These are phyloP conservation scores for Calycina marina DNA, from an alignment of 2,329 filamentous ascomycete genomes.

Conservation along the genomic window DNA sequence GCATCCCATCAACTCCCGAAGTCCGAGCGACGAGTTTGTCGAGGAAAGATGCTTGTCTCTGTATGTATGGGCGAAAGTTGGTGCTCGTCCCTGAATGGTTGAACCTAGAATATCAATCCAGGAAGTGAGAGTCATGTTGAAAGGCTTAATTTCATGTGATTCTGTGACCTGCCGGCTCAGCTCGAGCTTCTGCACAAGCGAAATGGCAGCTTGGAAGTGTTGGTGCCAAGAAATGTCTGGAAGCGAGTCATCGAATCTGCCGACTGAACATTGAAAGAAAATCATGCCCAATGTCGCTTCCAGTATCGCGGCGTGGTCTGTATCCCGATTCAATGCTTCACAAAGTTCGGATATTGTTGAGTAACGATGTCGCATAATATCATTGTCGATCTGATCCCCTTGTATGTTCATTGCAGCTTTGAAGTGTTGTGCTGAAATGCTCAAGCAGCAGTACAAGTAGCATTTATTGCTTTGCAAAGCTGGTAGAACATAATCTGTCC, in stretches of 20 bases:
- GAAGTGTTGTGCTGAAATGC: constrained; percentile 81
- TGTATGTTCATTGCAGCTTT: constrained; percentile 59
- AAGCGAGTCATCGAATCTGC: constrained; percentile 67
- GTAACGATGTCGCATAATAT: constrained; percentile 86
- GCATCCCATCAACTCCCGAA: constrained; percentile 92
- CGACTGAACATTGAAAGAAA: constrained; percentile 89
- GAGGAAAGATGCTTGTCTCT: constrained; percentile 76
- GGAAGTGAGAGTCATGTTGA: constrained; percentile 86
- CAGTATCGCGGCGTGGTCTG: constrained; percentile 74
- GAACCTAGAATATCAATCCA: constrained; percentile 97
- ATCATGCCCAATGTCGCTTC: constrained; percentile 91
- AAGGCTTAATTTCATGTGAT: constrained; percentile 35
- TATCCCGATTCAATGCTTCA: constrained; percentile 64
- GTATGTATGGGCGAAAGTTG: constrained; percentile 87
- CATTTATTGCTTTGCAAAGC: constrained; percentile 82
- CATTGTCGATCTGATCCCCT: constrained; percentile 65
- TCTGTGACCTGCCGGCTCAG: constrained; percentile 54
- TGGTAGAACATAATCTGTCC: constrained; percentile 70
- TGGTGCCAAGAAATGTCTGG: constrained; percentile 94
- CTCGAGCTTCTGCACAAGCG: constrained; percentile 71
- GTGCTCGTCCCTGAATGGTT: constrained; percentile 77
- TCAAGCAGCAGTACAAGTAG: constrained; percentile 91
- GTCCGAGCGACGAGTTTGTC: constrained; percentile 46
- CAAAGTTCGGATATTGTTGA: constrained; percentile 78
- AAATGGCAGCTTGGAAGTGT: constrained; percentile 85